These are phyloP conservation scores for Capsicum baccatum DNA, from an alignment of 257 asterid species.

Conservation along the genomic window DNA sequence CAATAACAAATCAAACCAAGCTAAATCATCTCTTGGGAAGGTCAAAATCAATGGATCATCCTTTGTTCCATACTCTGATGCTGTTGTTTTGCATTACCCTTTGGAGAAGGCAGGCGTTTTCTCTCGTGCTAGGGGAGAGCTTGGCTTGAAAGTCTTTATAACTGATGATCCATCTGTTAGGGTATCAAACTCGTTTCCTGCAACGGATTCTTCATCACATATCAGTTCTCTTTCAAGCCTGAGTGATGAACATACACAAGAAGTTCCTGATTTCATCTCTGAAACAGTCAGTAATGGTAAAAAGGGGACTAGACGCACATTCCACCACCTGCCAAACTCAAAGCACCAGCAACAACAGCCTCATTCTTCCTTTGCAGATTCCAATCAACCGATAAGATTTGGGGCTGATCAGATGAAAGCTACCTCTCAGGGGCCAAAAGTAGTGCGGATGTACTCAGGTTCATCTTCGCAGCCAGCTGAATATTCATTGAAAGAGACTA, in stretches of 20 bases:
- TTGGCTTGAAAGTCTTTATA: constrained; percentile 70
- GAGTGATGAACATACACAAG: constrained; percentile 37
- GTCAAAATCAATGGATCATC: constrained; percentile 64
- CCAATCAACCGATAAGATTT: constrained; percentile 42
- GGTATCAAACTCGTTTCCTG: constrained; percentile 54
- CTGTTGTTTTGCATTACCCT: constrained; percentile 77
- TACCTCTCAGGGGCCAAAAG: constrained; percentile 54
- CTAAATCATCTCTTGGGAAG: constrained; percentile 80
- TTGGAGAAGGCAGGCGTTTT: constrained; percentile 69
- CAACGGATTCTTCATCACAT: constrained; percentile 48
- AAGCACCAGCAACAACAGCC: constrained; percentile 46
- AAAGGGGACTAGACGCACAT: constrained; percentile 51
- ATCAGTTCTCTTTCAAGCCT: constrained; percentile 44
- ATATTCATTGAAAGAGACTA: constrained; percentile 72
- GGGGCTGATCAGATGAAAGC: constrained; percentile 61
- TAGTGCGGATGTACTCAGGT: constrained; percentile 47
- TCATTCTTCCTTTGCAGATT: constrained; percentile 33
- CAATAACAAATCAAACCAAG: constrained; percentile 43
- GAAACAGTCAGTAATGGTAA: constrained; percentile 39
- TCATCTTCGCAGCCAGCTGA: constrained; percentile 65
- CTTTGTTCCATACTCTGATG: constrained; percentile 71
- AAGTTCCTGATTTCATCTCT: constrained; percentile 35
- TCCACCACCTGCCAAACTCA: constrained; percentile 57
- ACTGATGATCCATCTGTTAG: constrained; percentile 67
- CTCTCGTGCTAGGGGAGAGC: constrained; percentile 80